Conservation (phyloP, 2,329 filamentous ascomycete genomes). For the Coniella lustricola region DNA sequence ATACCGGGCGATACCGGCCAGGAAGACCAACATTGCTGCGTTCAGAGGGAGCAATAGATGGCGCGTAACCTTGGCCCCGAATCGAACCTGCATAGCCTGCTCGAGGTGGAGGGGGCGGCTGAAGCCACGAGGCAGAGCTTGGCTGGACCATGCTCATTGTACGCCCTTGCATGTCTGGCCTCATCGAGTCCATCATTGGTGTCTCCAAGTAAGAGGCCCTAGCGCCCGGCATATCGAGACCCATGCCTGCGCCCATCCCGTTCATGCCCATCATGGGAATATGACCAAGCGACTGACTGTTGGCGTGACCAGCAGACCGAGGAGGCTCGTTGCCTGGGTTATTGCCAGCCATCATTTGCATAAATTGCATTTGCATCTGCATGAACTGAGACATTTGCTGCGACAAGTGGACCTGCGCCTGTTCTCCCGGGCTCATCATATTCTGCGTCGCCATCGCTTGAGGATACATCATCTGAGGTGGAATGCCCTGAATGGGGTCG, state of each 20-base stretch:
- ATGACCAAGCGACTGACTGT: conserved; percentile 35
- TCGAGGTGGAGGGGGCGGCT: conserved; percentile 27
- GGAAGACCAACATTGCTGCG: conserved; percentile 89
- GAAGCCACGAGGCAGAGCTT: conserved; percentile 51
- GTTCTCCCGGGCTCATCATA: conserved; percentile 51
- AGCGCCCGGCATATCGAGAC: conserved; percentile 23
- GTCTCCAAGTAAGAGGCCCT: conserved; percentile 39
- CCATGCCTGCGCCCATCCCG: conserved; percentile 18
- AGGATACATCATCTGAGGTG: conserved; percentile 43
- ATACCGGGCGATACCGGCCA: conserved; percentile 84
- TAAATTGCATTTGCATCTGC: conserved; percentile 93
- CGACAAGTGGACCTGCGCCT: conserved; percentile 71
- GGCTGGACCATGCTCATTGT: conserved; percentile 83
- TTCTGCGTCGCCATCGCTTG: conserved; percentile 25
- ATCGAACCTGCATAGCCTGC: conserved; percentile 45
- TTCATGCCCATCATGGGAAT: conserved; percentile 30
- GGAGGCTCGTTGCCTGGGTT: conserved; percentile 19
- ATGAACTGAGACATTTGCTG: conserved; percentile 83
- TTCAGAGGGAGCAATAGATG: conserved; percentile 92
- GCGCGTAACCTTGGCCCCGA: conserved; percentile 59
- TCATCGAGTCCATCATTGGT: conserved; percentile 36
- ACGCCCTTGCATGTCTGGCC: conserved; percentile 44
- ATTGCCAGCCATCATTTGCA: conserved; percentile 66
- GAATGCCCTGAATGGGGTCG: conserved; percentile 44
- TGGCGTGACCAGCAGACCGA: conserved; percentile 25